A percentile compares a stretch with the other conserved stretches of the same genome.
phyloP scores from a whole-genome alignment of 257 asterid species.

The Solanum gandarillasii region DNA sequence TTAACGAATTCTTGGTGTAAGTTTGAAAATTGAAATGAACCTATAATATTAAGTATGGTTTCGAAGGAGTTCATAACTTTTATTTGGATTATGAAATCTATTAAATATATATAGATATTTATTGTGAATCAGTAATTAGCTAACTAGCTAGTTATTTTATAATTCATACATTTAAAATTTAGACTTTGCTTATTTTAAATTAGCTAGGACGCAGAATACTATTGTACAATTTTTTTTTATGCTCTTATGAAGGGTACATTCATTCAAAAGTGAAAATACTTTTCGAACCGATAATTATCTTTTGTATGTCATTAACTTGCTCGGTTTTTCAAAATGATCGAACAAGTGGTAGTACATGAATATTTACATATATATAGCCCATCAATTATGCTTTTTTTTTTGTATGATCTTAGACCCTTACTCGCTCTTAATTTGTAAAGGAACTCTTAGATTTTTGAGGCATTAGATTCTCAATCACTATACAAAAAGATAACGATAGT shows the following conservation, averaged over 20 bases:
- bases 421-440: neutral
- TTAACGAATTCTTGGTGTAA: neutral
- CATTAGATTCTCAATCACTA: neutral
- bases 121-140: neutral
- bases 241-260: neutral
- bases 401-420: neutral
- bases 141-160: neutral
- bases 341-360: neutral
- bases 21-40: neutral
- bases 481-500: neutral
- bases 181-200: neutral
- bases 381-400: neutral
- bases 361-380: neutral
- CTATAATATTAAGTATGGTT: neutral
- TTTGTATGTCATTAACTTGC: neutral
- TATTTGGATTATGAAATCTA: neutral
- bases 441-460: neutral
- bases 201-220: neutral
- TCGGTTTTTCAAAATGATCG: neutral
- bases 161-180: neutral
- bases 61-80: neutral
- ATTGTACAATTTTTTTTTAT: neutral
- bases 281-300: fast-evolving
- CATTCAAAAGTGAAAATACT: neutral
- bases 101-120: neutral